phyloP scores from a whole-genome alignment of 2,329 filamentous ascomycete genomes.

The Lachnellula suecica region DNA sequence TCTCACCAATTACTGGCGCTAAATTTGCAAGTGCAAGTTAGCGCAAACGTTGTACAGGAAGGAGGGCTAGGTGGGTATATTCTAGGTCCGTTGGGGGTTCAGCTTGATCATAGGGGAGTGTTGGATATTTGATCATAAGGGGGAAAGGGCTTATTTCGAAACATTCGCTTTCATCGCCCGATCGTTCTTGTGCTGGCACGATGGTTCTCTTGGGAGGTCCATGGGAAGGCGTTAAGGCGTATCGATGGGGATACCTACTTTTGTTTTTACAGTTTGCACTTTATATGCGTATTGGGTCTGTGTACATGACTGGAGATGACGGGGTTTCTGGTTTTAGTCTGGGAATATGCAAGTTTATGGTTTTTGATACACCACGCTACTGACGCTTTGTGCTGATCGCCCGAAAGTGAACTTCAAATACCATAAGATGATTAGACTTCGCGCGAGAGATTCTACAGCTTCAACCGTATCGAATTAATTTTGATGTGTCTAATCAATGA shows the following conservation, averaged over 20 bases:
- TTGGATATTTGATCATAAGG: conserved; percentile 5
- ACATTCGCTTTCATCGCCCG: conserved; percentile 21
- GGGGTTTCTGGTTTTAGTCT: background rate
- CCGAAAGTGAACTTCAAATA: too few relatives aligned
- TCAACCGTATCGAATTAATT: too few relatives aligned
- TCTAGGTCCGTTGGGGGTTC: background rate
- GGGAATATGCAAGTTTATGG: conserved; percentile 1
- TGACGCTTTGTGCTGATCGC: too few relatives aligned
- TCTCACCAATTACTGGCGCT: background rate
- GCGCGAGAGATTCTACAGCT: too few relatives aligned
- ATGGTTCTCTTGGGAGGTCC: conserved; percentile 26
- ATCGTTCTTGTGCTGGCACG: conserved; percentile 27
- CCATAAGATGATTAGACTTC: too few relatives aligned
- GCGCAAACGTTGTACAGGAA: conserved; percentile 4
- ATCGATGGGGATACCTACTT: conserved; percentile 24
- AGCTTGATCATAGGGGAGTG: conserved; percentile 4
- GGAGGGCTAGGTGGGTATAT: background rate
- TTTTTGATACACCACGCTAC: background rate
- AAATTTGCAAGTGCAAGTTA: conserved; percentile 8
- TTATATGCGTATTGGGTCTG: background rate
- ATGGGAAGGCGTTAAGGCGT: conserved; percentile 30
- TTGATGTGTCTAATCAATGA: too few relatives aligned
- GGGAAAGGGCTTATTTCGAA: conserved; percentile 15
- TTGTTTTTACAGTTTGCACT: conserved; percentile 6
- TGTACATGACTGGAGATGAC: background rate